phyloP scores from a whole-genome alignment of 2,329 filamentous ascomycete species.

The Aspergillus pseudoviridinutans region DNA sequence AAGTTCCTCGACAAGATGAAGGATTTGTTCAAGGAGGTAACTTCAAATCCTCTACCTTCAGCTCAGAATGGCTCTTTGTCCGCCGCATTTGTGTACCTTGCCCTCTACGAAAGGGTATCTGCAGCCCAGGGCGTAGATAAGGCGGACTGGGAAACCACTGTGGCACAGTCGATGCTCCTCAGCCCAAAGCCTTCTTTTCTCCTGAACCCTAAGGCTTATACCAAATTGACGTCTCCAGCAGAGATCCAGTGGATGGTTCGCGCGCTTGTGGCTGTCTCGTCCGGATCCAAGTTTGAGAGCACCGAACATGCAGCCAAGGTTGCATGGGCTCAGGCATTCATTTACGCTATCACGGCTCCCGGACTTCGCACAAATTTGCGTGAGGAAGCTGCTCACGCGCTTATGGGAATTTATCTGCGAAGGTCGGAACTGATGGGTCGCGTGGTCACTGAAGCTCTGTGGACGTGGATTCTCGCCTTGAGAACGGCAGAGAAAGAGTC shows the following conservation, averaged over 20 bases:
- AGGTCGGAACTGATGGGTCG: constrained; percentile 56
- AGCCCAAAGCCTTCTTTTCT: constrained; percentile 86
- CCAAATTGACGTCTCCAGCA: constrained; percentile 68
- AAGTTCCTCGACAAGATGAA: constrained; percentile 48
- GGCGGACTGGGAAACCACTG: constrained; percentile 45
- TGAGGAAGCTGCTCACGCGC: constrained; percentile 56
- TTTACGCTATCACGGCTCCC: constrained; percentile 70
- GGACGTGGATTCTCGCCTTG: constrained; percentile 70
- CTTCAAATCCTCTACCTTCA: constrained; percentile 71
- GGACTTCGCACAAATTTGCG: constrained; percentile 59
- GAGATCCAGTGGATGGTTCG: constrained; percentile 75
- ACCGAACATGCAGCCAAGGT: constrained; percentile 48
- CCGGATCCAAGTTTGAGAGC: constrained; percentile 50
- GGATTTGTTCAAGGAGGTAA: constrained; percentile 72
- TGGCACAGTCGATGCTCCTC: constrained; percentile 62
- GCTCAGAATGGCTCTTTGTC: constrained; percentile 80
- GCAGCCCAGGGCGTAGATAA: constrained; percentile 53
- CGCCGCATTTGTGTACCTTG: constrained; percentile 69
- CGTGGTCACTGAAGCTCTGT: constrained; percentile 69
- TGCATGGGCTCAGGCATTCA: constrained; percentile 78
- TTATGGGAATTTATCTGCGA: constrained; percentile 63
- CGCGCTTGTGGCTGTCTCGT: constrained; percentile 62
- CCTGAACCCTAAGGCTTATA: constrained; percentile 78
- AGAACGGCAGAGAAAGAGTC: constrained; percentile 74
- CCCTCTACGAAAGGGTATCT: constrained; percentile 56